Conservation (phyloP, 2,329 filamentous ascomycete species). For the Endocalyx cinctus region DNA sequence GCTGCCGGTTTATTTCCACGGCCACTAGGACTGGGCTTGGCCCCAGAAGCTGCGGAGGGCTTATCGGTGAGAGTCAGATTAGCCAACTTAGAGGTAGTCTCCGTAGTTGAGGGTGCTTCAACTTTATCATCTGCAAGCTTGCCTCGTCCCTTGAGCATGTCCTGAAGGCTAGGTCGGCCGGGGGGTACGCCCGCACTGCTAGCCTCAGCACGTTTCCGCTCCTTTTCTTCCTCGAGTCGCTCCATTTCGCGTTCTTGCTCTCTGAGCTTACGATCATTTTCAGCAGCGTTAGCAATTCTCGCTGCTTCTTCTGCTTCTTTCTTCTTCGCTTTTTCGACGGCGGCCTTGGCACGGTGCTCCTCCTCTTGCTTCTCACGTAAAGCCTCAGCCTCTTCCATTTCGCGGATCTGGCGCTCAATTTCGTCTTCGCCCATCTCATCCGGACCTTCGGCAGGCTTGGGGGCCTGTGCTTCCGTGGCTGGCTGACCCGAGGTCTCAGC, state of each 20-base stretch:
- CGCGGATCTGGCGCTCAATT: constrained; percentile 54
- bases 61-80: constrained; percentile 49
- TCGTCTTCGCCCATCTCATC: constrained; percentile 50
- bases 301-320: constrained; percentile 38
- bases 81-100: constrained; percentile 45
- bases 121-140: constrained; percentile 39
- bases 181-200: too few relatives aligned
- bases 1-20: constrained; percentile 71
- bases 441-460: constrained; percentile 36
- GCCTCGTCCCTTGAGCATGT: constrained; percentile 40
- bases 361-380: constrained; percentile 45
- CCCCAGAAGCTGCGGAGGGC: constrained; percentile 40
- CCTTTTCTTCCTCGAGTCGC: constrained; percentile 66
- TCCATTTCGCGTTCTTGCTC: constrained; percentile 72
- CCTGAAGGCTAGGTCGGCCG: constrained; percentile 46
- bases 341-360: constrained; percentile 35
- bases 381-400: constrained; percentile 56
- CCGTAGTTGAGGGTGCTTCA: constrained; percentile 31
- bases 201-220: constrained; percentile 48
- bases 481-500: constrained; percentile 25
- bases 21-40: constrained; percentile 52
- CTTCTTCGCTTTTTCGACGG: constrained; percentile 40
- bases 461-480: constrained; percentile 20
- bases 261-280: constrained; percentile 61
- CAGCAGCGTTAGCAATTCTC: constrained; percentile 43